Percentiles rank a stretch among this genome's conserved stretches.
Evolutionary conservation across 2,329 filamentous ascomycete species (phyloP).

Genomic region (Xylariaceae sp.): DNA sequence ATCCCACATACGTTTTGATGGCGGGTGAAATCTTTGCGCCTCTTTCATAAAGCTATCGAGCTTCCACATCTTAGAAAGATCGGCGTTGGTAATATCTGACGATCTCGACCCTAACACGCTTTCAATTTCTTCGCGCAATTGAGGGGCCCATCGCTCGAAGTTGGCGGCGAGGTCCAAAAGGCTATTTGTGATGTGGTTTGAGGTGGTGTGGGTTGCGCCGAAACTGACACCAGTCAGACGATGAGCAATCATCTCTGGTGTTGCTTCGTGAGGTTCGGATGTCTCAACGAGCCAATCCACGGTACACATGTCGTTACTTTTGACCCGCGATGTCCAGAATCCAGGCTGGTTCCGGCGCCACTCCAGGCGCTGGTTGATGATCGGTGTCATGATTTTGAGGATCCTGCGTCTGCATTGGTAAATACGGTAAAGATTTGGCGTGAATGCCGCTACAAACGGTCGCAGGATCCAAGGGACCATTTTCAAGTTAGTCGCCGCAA

Average conservation of each 20-base stretch:
- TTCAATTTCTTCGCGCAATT: conserved; percentile 16
- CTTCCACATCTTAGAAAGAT: conserved; percentile 19
- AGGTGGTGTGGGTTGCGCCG: conserved; percentile 16
- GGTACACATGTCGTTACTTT: conserved; percentile 1
- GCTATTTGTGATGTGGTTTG: conserved; percentile 12
- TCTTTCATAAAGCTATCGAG: conserved; percentile 20
- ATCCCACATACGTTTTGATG: conserved; percentile 9
- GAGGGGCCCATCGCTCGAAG: conserved; percentile 14
- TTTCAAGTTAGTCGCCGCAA: conserved; percentile 7
- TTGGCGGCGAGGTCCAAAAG: conserved; percentile 12
- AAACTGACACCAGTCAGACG: conserved; percentile 14
- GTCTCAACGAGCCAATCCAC: conserved; percentile 12
- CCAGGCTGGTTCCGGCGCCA: conserved; percentile 13
- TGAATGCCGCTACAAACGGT: conserved; percentile 7
- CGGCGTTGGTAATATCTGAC: conserved; percentile 5
- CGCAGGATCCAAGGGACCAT: conserved; percentile 1
- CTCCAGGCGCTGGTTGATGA: conserved; percentile 1
- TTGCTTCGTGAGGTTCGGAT: conserved; percentile 1
- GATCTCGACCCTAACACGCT: background rate
- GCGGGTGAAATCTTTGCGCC: conserved; percentile 15
- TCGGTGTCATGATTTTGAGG: conserved; percentile 2
- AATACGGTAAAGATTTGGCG: conserved; percentile 14
- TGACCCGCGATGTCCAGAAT: conserved; percentile 5
- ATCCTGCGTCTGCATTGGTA: conserved; percentile 9
- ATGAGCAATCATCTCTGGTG: conserved; percentile 2